phyloP scores from a whole-genome alignment of 2,329 filamentous ascomycete species.

The Calonectria leucothoes region DNA sequence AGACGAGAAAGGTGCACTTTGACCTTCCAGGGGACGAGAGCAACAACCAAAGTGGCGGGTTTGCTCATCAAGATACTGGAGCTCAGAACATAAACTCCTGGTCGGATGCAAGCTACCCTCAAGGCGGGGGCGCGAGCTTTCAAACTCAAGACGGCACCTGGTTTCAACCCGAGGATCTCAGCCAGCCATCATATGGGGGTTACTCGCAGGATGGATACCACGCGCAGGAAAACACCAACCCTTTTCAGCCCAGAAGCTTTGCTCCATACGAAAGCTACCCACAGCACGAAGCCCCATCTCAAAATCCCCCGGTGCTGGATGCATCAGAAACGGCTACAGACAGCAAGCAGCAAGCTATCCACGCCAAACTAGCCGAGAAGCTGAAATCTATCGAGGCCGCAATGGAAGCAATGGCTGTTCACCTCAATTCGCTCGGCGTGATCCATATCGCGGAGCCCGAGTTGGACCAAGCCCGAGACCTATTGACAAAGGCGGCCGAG shows the following conservation, averaged over 20 bases:
- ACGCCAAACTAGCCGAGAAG: slow-evolving; percentile 14
- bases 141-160: neutral
- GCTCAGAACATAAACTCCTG: neutral
- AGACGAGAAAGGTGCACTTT: neutral
- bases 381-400: neutral
- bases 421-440: slow-evolving; percentile 5
- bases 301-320: neutral
- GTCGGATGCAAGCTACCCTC: neutral
- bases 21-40: neutral
- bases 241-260: neutral
- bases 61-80: neutral
- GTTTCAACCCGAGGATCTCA: neutral
- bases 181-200: neutral
- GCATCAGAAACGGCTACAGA: neutral
- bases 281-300: neutral
- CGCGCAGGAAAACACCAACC: neutral
- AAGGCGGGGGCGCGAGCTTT: neutral
- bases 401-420: slow-evolving; percentile 12
- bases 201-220: neutral
- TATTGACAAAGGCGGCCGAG: neutral
- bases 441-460: neutral
- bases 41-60: neutral
- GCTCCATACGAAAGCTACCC: neutral
- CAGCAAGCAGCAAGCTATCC: neutral
- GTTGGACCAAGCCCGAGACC: neutral